Evolutionary conservation across 176 grass and related monocot species (phyloP).

Genomic region (bread wheat (Triticum aestivum)): DNA sequence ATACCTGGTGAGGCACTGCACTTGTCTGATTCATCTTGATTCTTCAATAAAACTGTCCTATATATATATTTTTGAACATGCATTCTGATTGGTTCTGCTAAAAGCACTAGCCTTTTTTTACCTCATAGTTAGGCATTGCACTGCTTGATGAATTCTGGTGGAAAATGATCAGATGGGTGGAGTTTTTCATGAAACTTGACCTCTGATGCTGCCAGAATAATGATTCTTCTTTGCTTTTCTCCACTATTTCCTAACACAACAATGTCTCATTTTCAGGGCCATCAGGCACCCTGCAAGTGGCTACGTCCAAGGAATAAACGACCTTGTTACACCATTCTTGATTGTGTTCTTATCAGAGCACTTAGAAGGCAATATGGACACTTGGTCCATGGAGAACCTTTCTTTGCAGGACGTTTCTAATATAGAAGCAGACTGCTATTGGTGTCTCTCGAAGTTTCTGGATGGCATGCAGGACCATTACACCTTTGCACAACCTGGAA

Average conservation of each 20-base stretch:
- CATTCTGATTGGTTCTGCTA: background rate
- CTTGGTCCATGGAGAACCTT: slow-evolving; percentile 73
- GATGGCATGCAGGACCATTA: slow-evolving; percentile 99
- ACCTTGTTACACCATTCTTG: slow-evolving; percentile 88
- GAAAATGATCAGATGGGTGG: background rate
- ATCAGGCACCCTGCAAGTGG: slow-evolving; percentile 97
- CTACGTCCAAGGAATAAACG: slow-evolving; percentile 99
- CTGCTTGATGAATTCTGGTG: background rate
- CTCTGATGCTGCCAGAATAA: background rate
- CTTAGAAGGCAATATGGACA: slow-evolving; percentile 82
- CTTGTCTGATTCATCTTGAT: slow-evolving; percentile 14
- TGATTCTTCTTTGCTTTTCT: background rate
- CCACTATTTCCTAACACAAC: slow-evolving; percentile 3
- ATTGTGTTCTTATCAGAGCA: slow-evolving; percentile 94
- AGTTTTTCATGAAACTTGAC: background rate
- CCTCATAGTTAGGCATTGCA: background rate
- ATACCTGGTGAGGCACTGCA: slow-evolving; percentile 73
- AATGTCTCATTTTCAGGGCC: slow-evolving; percentile 50
- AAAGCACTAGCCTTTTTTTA: background rate
- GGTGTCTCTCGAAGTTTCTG: slow-evolving; percentile 95
- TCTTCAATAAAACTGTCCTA: background rate
- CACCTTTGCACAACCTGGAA: slow-evolving; percentile 97
- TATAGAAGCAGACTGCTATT: slow-evolving; percentile 94
- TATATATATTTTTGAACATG: background rate
- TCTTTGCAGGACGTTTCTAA: slow-evolving; percentile 69